Conservation (phyloP, 345 rosid species). For the Eucalyptus victrix region DNA sequence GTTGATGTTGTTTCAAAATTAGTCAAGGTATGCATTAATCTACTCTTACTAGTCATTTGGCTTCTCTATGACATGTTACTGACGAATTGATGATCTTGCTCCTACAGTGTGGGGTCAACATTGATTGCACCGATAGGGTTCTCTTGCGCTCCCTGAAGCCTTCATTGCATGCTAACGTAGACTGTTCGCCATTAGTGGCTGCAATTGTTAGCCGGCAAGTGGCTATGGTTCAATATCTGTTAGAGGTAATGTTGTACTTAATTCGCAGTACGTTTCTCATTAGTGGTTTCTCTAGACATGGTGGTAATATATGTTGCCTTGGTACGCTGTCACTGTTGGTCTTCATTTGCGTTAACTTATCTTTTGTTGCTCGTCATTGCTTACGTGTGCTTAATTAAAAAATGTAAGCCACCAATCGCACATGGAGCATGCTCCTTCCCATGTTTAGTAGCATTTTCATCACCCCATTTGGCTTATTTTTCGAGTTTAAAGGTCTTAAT, state of each 20-base stretch:
- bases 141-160: conserved; percentile 13
- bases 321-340: not conserved
- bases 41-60: not conserved
- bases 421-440: not conserved
- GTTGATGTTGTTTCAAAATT: conserved; percentile 8
- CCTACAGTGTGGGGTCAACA: conserved; percentile 15
- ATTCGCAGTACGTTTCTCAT: not conserved
- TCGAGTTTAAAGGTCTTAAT: not conserved
- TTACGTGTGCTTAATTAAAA: not conserved
- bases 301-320: not conserved
- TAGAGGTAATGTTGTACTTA: conserved; percentile 4
- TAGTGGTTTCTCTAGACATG: not conserved
- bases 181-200: conserved; percentile 17
- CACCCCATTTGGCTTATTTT: not conserved
- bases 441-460: not conserved
- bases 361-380: not conserved
- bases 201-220: conserved; percentile 21
- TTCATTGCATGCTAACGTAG: conserved; percentile 13
- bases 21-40: not conserved
- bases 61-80: not conserved
- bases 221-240: conserved; percentile 10
- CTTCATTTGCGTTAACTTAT: not conserved
- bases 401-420: not conserved
- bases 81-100: not conserved
- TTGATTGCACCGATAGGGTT: not conserved